Base-by-base conservation (phyloP, 108 stramenopile species). In the Nannochloropsis salina region DNA sequence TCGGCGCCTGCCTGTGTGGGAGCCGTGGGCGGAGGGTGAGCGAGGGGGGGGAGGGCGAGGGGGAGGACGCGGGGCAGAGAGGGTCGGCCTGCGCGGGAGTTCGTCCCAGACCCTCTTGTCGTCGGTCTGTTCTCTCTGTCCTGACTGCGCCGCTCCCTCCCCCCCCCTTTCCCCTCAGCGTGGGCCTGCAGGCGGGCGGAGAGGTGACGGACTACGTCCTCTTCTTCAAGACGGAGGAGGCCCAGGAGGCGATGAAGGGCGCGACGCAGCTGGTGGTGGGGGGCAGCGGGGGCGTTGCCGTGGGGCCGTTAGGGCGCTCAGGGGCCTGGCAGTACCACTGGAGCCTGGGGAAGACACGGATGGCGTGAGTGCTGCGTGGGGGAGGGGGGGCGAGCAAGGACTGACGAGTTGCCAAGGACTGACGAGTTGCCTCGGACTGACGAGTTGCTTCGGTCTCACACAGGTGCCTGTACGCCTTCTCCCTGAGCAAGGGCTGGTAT, bases 181-280 rank as follows among this genome's bases (percentile, higher is more conserved):
- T 74, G 15, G 61, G 61, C 61, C 61, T 74, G 61, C 61, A 74
- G 6, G 61, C 20, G n/a, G 61, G 61, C 3, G 61, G 61, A 2
- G 61, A 74, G 15, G 8, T 74, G 20, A 74, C 61, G n/a, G 61
- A 74, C 61, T 74, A 74, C 61, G 61, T 74, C n/a, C 61, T 74
- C n/a, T 74, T 74, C 6, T 74, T 74, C 8, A 74, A 74, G 61
- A 74, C 61, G 3, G 20, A 15, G 20, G 61, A 74, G 2, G 61
- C 61, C 20, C 61, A 74, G n/a, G 61, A 74, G 61, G 61, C 61
- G 61, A 74, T 74, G 61, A 74, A 74, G 61, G 61, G 61, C 20
- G 61, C 20, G 5, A n/a, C 3, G 15, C 61, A 74, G 61, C 61
- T 74, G 61, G 61, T n/a, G 20, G 5, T 74, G 61, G 61, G 61